phyloP scores from a whole-genome alignment of 2,329 filamentous ascomycete genomes.

The Claviceps purpurea region DNA sequence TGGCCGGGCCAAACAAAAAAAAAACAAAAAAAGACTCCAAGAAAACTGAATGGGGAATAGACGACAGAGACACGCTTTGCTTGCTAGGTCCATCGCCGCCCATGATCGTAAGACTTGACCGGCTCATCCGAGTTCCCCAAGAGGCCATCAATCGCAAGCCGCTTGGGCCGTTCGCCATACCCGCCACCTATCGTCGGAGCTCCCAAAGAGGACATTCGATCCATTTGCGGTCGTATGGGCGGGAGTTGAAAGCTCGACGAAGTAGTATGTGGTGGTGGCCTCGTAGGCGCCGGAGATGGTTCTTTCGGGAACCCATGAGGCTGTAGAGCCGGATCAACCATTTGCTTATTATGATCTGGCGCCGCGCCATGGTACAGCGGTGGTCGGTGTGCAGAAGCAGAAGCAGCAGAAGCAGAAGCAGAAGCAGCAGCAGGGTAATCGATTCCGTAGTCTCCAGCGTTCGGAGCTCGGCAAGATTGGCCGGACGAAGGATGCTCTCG shows the following conservation, averaged over 20 bases:
- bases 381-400: not conserved
- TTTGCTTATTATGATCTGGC: no score
- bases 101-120: conserved; percentile 11
- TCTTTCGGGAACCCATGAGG: not conserved
- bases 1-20: not conserved
- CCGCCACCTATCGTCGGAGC: conserved; percentile 16
- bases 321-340: not conserved
- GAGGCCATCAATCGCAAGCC: conserved; percentile 48
- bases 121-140: conserved; percentile 41
- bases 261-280: not conserved
- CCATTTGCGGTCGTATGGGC: conserved; percentile 30
- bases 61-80: not conserved
- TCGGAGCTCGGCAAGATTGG: not conserved
- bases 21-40: not conserved
- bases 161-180: conserved; percentile 36
- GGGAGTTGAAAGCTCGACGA: conserved; percentile 30
- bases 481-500: not conserved
- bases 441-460: not conserved
- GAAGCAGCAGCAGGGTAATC: not conserved
- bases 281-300: not conserved
- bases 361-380: not conserved
- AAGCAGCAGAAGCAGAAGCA: not conserved
- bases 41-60: not conserved
- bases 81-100: not conserved
- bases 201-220: conserved; percentile 10